Evolutionary conservation across 2,329 filamentous ascomycete genomes (phyloP), one percentile per base, ranked within the genome.

Genomic region (Phaeomoniella chlamydospora): DNA sequence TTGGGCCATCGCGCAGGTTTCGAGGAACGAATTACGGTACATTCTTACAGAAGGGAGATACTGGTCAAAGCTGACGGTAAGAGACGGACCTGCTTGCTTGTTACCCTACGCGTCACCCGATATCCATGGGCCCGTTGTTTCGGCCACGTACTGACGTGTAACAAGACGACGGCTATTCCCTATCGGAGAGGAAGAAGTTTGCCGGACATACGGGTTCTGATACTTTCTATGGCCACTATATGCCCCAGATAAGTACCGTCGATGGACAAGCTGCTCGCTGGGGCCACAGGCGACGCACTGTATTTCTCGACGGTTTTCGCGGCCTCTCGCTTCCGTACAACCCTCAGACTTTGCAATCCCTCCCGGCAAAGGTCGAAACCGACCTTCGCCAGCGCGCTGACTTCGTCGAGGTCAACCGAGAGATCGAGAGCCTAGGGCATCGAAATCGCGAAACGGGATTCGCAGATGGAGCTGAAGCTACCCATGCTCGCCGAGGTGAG

Each of bases 101-200:
- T n/a, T n/a, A n/a, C n/a, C n/a, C n/a, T n/a, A n/a, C n/a, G n/a
- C n/a, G n/a, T n/a, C n/a, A n/a, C n/a, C n/a, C n/a, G n/a, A n/a
- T n/a, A n/a, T n/a, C n/a, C n/a, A n/a, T n/a, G n/a, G n/a, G n/a
- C n/a, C n/a, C n/a, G n/a, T 22, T 12, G 33, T n/a, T n/a, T n/a
- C n/a, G n/a, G n/a, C n/a, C 39, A 45, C 16, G 35, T 33, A 13
- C 39, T 43, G 31, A 41, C 37, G 31, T 38, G 1, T 38, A 18
- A 16, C 3, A 5, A 45, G 39, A 45, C 37, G 38, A 39, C 36
- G 33, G 37, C 14, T 45, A 45, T 33, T 44, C 34, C 13, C 39
- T 42, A 31, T 16, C 41, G 19, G 38, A 46, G 38, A 44, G 40
- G 29, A 46, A 45, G 31, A 45, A 43, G 37, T 45, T 45, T 41